A percentile compares a stretch with the other conserved stretches of the same genome.
Evolutionary conservation across 2,329 filamentous ascomycete species (phyloP).

Genomic region (Cordyceps fumosorosea): DNA sequence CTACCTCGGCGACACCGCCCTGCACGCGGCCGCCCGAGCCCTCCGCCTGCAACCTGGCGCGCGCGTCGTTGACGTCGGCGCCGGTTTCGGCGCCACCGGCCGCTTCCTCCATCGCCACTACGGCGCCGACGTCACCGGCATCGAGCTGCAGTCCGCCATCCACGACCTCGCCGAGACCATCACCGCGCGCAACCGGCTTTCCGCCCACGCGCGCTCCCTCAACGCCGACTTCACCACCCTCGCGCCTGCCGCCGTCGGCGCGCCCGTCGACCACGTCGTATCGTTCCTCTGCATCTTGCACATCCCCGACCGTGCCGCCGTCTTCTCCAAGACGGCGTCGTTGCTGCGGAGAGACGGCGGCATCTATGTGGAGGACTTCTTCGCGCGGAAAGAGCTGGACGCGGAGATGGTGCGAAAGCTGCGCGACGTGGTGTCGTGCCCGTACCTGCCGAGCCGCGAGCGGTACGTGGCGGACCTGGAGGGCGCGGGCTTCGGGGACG

Average conservation of each 20-base stretch:
- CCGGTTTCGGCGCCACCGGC: conserved; percentile 19
- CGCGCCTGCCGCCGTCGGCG: background rate
- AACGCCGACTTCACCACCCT: conserved; percentile 16
- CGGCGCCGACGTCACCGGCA: conserved; percentile 14
- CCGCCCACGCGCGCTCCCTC: conserved; percentile 13
- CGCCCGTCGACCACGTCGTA: conserved; percentile 16
- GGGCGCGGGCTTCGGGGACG: conserved; percentile 15
- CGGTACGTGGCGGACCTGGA: conserved; percentile 15
- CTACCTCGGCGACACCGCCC: conserved; percentile 18
- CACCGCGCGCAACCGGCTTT: conserved; percentile 12
- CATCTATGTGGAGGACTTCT: conserved; percentile 20
- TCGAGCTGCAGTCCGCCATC: conserved; percentile 19
- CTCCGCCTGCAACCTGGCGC: conserved; percentile 15
- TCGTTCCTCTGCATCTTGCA: conserved; percentile 20
- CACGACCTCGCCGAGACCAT: conserved; percentile 18
- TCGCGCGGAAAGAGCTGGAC: conserved; percentile 10
- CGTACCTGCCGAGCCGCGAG: conserved; percentile 14
- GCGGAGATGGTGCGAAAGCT: conserved; percentile 6
- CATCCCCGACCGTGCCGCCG: conserved; percentile 13
- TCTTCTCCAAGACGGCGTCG: conserved; percentile 15
- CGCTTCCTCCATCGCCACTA: conserved; percentile 17
- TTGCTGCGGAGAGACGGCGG: conserved; percentile 14
- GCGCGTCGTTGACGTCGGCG: conserved; percentile 17
- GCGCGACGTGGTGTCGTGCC: conserved; percentile 15
- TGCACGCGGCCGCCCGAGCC: conserved; percentile 15